A percentile compares a stretch with the other conserved stretches of the same genome.
These are phyloP conservation scores for Fusarium begoniae DNA, from an alignment of 2,329 filamentous ascomycete genomes.

Conservation along the genomic window DNA sequence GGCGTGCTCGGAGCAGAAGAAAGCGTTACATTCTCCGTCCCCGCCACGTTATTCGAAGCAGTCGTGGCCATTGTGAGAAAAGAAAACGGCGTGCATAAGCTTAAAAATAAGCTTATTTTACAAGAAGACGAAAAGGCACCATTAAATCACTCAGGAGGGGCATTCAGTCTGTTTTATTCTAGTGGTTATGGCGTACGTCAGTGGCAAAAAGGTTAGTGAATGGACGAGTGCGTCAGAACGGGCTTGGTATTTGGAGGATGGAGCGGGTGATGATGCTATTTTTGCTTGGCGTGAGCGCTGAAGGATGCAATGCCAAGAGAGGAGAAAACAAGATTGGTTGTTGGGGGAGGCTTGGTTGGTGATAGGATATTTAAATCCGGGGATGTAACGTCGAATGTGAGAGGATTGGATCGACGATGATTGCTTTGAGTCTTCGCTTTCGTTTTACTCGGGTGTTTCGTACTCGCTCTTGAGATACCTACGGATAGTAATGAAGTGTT, in stretches of 20 bases:
- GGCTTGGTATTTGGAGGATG: neutral
- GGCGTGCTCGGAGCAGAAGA: constrained; percentile 9
- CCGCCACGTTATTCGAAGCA: neutral
- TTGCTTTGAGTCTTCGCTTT: neutral
- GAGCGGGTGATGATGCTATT: constrained; percentile 9
- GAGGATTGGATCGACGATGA: neutral
- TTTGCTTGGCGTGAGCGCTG: constrained; percentile 18
- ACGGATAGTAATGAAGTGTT: accelerated
- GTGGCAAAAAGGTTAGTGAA: constrained; percentile 4
- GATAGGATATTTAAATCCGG: neutral
- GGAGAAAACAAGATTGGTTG: constrained; percentile 13
- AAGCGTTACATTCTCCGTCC: neutral
- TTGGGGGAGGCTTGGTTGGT: neutral
- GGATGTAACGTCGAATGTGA: neutral
- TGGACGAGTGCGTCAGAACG: neutral
- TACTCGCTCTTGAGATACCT: neutral
- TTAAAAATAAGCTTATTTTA: constrained; percentile 30
- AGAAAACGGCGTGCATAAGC: constrained; percentile 6
- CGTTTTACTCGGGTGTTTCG: too few species aligned
- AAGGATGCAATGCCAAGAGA: constrained; percentile 9
- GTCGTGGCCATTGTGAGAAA: neutral
- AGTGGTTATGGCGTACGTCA: constrained; percentile 5
- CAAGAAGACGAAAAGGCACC: neutral
- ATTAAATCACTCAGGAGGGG: neutral
- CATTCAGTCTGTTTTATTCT: neutral